Conservation (phyloP, 169 alveolate genomes). For the Theileria orientalis region DNA sequence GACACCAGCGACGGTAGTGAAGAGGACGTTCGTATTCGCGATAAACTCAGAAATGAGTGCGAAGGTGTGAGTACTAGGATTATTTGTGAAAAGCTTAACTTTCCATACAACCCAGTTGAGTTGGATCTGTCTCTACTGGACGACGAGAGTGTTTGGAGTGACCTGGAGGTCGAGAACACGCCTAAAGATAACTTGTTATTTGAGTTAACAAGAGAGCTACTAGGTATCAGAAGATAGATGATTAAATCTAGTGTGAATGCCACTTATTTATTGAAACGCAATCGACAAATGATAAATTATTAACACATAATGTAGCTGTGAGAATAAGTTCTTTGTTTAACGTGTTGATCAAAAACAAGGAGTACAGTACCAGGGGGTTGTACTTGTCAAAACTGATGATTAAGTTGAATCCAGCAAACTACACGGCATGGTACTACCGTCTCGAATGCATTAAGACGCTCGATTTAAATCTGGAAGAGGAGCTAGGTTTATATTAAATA, state of each 20-base stretch:
- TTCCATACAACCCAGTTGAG: conserved; percentile 41
- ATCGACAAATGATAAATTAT: conserved; percentile 5
- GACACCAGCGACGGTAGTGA: too few relatives aligned
- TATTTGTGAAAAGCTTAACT: conserved; percentile 25
- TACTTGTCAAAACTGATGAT: conserved; percentile 27
- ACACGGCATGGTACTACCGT: conserved; percentile 62
- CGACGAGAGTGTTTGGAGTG: conserved; percentile 39
- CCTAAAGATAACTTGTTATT: conserved; percentile 8
- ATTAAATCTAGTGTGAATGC: conserved; percentile 9
- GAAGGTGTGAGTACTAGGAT: conserved; percentile 50
- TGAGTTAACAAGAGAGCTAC: conserved; percentile 6
- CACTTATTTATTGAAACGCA: not conserved
- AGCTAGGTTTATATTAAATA: conserved; percentile 18
- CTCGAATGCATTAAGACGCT: conserved; percentile 37
- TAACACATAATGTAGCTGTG: not conserved
- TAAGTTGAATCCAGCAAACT: conserved; percentile 52
- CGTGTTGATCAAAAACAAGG: conserved; percentile 10
- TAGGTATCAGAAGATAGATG: not conserved
- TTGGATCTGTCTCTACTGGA: conserved; percentile 30
- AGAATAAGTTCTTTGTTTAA: conserved; percentile 4
- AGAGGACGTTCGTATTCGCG: too few relatives aligned
- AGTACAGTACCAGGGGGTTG: conserved; percentile 58
- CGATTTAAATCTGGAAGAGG: conserved; percentile 26
- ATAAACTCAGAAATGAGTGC: conserved; percentile 30
- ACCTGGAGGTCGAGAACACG: not conserved